Evolutionary conservation across 305 asterid genomes (phyloP).

Genomic region (Fraxinus sp.): DNA sequence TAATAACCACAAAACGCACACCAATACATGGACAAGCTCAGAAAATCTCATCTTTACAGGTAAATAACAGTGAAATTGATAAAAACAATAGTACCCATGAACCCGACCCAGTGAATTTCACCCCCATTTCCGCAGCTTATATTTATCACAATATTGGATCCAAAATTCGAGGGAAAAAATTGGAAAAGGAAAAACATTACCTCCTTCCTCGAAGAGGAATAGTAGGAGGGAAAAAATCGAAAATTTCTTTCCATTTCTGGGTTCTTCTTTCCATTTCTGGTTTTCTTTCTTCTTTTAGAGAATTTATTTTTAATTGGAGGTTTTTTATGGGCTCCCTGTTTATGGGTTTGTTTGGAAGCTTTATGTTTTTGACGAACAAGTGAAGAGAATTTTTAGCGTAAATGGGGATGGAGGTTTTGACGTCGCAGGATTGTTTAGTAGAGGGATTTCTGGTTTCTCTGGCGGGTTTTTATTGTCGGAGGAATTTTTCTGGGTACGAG

Average conservation of each 20-base stretch:
- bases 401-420: slow-evolving; percentile 78
- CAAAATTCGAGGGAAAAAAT: not conserved
- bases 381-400: not conserved
- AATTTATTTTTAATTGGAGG: not conserved
- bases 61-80: too few species aligned
- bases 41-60: too few species aligned
- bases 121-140: too few species aligned
- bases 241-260: not conserved
- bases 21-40: slow-evolving; percentile 6
- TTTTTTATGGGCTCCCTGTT: slow-evolving; percentile 1
- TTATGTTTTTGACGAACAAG: not conserved
- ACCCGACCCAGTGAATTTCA: too few species aligned
- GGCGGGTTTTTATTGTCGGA: slow-evolving; percentile 43
- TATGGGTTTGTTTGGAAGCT: slow-evolving; percentile 11
- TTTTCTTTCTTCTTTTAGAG: not conserved
- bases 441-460: slow-evolving; percentile 29
- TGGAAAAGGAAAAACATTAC: too few species aligned
- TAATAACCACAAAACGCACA: not conserved
- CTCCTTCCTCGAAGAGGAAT: not conserved
- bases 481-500: slow-evolving; percentile 26
- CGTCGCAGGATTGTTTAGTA: slow-evolving; percentile 53
- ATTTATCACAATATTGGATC: not conserved
- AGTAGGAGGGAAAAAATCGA: not conserved
- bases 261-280: too few species aligned
- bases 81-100: too few species aligned